A percentile compares a stretch with the other conserved stretches of the same genome.
Evolutionary conservation across 2,329 filamentous ascomycete species (phyloP).

Genomic region (Dothistroma septosporum): DNA sequence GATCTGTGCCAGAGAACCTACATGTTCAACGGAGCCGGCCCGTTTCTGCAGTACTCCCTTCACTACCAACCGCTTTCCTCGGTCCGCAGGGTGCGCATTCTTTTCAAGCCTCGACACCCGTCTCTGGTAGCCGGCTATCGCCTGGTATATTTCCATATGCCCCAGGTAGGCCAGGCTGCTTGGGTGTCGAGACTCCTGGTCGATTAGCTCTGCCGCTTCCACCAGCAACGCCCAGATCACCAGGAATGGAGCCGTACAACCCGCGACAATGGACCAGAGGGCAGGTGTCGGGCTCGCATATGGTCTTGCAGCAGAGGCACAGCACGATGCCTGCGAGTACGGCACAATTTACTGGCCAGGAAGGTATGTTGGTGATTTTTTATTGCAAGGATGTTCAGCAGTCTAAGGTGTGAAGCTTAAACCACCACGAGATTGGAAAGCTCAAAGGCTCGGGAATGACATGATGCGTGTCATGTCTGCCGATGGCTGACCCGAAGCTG

Average conservation of each 20-base stretch:
- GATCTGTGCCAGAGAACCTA: slow-evolving; percentile 1
- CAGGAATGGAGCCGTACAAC: slow-evolving; percentile 43
- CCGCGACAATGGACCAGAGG: slow-evolving; percentile 47
- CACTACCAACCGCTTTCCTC: slow-evolving; percentile 30
- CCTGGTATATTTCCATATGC: slow-evolving; percentile 25
- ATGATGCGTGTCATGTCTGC: slow-evolving; percentile 9
- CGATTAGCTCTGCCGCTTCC: slow-evolving; percentile 15
- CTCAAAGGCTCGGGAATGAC: slow-evolving; percentile 4
- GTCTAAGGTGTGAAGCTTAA: neutral
- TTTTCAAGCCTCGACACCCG: slow-evolving; percentile 33
- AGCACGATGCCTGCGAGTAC: slow-evolving; percentile 31
- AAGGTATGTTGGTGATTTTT: slow-evolving; percentile 38
- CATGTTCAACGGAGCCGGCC: slow-evolving; percentile 2
- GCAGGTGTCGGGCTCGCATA: slow-evolving; percentile 37
- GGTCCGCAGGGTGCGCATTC: slow-evolving; percentile 29
- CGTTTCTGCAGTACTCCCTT: slow-evolving; percentile 20
- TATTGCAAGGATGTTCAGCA: slow-evolving; percentile 5
- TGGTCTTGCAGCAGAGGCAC: slow-evolving; percentile 32
- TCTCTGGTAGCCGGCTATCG: slow-evolving; percentile 35
- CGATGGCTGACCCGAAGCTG: slow-evolving; percentile 9
- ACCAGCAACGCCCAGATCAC: slow-evolving; percentile 27
- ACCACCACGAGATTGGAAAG: neutral
- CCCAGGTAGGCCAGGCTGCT: slow-evolving; percentile 24
- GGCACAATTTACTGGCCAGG: slow-evolving; percentile 45
- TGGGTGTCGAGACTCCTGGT: slow-evolving; percentile 20